Evolutionary conservation across 305 asterid species (phyloP).

Genomic region (Rubia tinctorum): DNA sequence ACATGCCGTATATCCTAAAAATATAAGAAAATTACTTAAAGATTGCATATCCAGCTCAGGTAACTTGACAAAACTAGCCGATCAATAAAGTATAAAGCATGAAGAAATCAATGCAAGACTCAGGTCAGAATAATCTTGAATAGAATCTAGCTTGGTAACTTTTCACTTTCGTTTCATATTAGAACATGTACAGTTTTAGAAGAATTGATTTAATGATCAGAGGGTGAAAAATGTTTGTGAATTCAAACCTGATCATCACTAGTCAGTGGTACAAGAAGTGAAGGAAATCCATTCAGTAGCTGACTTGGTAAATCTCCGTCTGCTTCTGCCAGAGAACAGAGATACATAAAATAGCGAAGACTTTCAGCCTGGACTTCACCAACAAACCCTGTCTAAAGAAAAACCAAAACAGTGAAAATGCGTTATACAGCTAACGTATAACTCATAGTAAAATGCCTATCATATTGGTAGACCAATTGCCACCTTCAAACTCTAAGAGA

Average conservation of each 20-base stretch:
- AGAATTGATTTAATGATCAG: neutral
- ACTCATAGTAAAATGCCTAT: neutral
- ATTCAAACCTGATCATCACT: slow-evolving; percentile 70
- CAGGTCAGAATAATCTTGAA: neutral
- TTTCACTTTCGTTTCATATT: neutral
- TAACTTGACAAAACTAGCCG: neutral
- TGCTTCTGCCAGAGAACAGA: too few species aligned
- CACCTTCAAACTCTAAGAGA: neutral
- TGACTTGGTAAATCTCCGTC: too few species aligned
- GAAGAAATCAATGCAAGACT: neutral
- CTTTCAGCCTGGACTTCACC: slow-evolving; percentile 58
- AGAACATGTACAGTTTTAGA: neutral
- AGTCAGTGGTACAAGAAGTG: slow-evolving; percentile 72
- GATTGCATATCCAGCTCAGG: neutral
- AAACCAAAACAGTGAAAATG: slow-evolving; percentile 1
- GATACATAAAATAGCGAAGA: slow-evolving; percentile 48
- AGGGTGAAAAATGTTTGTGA: neutral
- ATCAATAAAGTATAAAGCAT: neutral
- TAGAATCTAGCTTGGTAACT: neutral
- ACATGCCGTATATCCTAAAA: slow-evolving; percentile 59
- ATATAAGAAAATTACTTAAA: slow-evolving; percentile 16
- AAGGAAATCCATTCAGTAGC: slow-evolving; percentile 56
- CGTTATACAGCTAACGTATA: neutral
- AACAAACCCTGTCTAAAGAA: slow-evolving; percentile 51
- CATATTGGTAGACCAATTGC: neutral